Percentiles rank a stretch among this genome's conserved stretches.
These are phyloP conservation scores for Allomyces javanicus DNA, from an alignment of 192 early-diverging fungal species.

Conservation along the genomic window DNA sequence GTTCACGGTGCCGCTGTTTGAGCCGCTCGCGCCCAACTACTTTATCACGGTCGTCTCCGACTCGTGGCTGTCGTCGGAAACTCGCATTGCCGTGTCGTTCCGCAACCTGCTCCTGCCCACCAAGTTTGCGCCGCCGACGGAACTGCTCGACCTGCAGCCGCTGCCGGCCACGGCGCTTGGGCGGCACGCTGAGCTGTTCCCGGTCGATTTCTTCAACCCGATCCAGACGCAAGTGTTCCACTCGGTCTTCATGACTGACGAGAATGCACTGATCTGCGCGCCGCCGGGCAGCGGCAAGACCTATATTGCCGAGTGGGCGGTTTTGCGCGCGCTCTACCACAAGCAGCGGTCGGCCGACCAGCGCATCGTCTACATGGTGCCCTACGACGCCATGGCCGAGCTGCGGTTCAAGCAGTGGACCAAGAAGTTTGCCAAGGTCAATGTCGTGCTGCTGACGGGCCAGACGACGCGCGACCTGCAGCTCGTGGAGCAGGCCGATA, in stretches of 20 bases:
- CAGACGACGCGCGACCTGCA: slow-evolving; percentile 79
- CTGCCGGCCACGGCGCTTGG: slow-evolving; percentile 58
- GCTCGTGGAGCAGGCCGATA: slow-evolving; percentile 72
- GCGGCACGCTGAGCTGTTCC: slow-evolving; percentile 5
- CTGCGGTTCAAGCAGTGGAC: slow-evolving; percentile 63
- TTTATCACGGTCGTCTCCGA: slow-evolving; percentile 86
- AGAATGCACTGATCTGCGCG: slow-evolving; percentile 79
- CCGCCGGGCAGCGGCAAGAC: slow-evolving; percentile 92
- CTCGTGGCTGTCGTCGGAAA: slow-evolving; percentile 86
- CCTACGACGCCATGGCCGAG: slow-evolving; percentile 67
- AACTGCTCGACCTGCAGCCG: slow-evolving; percentile 84
- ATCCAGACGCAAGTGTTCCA: slow-evolving; percentile 94
- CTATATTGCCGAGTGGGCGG: slow-evolving; percentile 82
- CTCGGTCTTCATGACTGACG: slow-evolving; percentile 64
- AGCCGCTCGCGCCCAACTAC: slow-evolving; percentile 90
- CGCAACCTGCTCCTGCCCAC: slow-evolving; percentile 78
- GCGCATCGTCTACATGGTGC: slow-evolving; percentile 78
- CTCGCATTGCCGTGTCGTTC: slow-evolving; percentile 80
- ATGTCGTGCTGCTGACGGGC: slow-evolving; percentile 69
- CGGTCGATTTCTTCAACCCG: slow-evolving; percentile 62
- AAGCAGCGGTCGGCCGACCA: slow-evolving; percentile 11
- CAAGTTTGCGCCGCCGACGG: slow-evolving; percentile 83
- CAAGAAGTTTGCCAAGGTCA: slow-evolving; percentile 48
- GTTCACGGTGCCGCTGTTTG: slow-evolving; percentile 78
- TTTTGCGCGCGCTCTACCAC: slow-evolving; percentile 55